phyloP scores from a whole-genome alignment of 331 rosid genomes.

The Prunus yedoensis region DNA sequence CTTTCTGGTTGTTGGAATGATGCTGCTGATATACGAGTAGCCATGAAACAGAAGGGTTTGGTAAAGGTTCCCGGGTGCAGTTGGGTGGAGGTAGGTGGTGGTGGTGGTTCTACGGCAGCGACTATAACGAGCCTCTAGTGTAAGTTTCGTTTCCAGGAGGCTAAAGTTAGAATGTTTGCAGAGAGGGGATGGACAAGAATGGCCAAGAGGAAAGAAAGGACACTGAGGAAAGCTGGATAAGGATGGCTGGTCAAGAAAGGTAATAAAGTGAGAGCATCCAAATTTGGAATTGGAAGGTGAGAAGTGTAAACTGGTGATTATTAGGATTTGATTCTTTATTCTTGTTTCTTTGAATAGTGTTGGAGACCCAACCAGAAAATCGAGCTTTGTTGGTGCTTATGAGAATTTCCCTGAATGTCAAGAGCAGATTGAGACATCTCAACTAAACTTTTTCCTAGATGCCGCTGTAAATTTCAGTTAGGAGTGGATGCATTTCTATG shows the following conservation, averaged over 20 bases:
- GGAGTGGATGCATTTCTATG: background rate
- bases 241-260: background rate
- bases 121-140: background rate
- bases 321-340: background rate
- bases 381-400: background rate
- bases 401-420: background rate
- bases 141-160: background rate
- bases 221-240: background rate
- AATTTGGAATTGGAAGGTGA: background rate
- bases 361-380: background rate
- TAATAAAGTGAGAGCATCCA: background rate
- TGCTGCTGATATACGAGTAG: constrained; percentile 50
- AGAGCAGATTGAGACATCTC: background rate
- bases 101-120: constrained; percentile 2
- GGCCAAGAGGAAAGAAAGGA: background rate
- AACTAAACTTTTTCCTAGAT: background rate
- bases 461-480: background rate
- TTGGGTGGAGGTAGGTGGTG: constrained; percentile 54
- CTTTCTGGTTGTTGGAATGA: constrained; percentile 47
- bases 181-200: background rate
- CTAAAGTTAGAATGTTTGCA: background rate
- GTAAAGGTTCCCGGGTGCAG: constrained; percentile 58
- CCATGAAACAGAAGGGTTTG: constrained; percentile 58
- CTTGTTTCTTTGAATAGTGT: background rate
- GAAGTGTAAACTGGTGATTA: background rate